Evolutionary conservation across 768 basidiomycete genomes (phyloP).

Genomic region (Calocera viscosa): DNA sequence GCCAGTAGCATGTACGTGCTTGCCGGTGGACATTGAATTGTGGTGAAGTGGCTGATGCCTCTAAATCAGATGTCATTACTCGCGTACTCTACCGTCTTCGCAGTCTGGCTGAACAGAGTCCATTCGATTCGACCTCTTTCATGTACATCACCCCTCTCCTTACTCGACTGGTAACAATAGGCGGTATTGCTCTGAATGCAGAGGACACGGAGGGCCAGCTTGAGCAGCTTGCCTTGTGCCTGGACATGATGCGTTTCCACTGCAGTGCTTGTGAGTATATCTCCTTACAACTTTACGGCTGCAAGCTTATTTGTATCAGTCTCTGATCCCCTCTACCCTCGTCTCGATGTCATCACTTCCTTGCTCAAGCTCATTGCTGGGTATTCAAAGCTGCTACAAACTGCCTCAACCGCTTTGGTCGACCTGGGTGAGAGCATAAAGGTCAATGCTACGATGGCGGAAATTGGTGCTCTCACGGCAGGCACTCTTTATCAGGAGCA

Average conservation of each 20-base stretch:
- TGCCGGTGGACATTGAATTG: not conserved
- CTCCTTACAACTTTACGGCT: slow-evolving; percentile 32
- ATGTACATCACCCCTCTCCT: slow-evolving; percentile 69
- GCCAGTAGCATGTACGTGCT: slow-evolving; percentile 44
- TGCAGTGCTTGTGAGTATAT: slow-evolving; percentile 23
- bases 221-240: slow-evolving; percentile 63
- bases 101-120: slow-evolving; percentile 62
- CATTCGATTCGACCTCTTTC: slow-evolving; percentile 78
- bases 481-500: slow-evolving; percentile 78
- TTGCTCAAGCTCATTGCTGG: slow-evolving; percentile 60
- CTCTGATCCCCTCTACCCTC: slow-evolving; percentile 57
- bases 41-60: not conserved
- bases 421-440: slow-evolving; percentile 72
- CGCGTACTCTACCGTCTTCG: slow-evolving; percentile 79
- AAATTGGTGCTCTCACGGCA: slow-evolving; percentile 51
- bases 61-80: slow-evolving; percentile 61
- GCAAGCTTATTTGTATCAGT: slow-evolving; percentile 48
- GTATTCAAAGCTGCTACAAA: slow-evolving; percentile 72
- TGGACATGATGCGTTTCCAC: slow-evolving; percentile 60
- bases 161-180: slow-evolving; percentile 49
- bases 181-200: slow-evolving; percentile 48
- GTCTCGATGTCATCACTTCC: slow-evolving; percentile 50
- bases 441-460: slow-evolving; percentile 45
- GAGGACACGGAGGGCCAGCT: slow-evolving; percentile 59
- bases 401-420: slow-evolving; percentile 66